A percentile compares a stretch with the other conserved stretches of the same genome.
Conservation (phyloP, 2,329 filamentous ascomycete genomes). For the Colletotrichum neosansevieriae region DNA sequence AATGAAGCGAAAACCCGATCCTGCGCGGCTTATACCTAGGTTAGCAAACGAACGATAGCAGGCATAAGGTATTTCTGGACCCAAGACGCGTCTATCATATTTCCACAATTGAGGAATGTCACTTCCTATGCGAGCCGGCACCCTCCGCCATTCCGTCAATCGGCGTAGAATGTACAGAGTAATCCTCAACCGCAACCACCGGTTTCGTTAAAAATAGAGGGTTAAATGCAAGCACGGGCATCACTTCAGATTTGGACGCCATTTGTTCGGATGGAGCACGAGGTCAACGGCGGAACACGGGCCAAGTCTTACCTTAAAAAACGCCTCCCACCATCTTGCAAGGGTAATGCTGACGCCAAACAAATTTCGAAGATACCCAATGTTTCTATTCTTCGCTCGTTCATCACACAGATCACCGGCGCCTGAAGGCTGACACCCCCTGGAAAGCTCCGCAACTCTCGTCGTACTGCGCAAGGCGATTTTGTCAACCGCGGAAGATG, state of each 20-base stretch:
- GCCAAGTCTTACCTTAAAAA: conserved; percentile 13
- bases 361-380: neutral
- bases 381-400: conserved; percentile 2
- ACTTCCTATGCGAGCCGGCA: neutral
- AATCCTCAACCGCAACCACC: neutral
- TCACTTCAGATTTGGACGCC: too few relatives aligned
- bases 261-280: conserved; percentile 6
- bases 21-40: too few relatives aligned
- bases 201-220: neutral
- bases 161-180: neutral
- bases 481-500: neutral
- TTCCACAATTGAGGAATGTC: neutral
- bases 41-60: neutral
- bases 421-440: neutral
- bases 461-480: neutral
- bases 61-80: neutral
- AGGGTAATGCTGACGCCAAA: conserved; percentile 12
- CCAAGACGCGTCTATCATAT: too few relatives aligned
- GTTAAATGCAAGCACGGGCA: too few relatives aligned
- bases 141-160: neutral
- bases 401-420: neutral
- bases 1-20: too few relatives aligned
- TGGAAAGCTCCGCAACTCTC: neutral
- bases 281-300: conserved; percentile 16
- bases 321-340: conserved; percentile 3